Conservation (phyloP, 1,284 basidiomycete species). For the Golubevia sp. region DNA sequence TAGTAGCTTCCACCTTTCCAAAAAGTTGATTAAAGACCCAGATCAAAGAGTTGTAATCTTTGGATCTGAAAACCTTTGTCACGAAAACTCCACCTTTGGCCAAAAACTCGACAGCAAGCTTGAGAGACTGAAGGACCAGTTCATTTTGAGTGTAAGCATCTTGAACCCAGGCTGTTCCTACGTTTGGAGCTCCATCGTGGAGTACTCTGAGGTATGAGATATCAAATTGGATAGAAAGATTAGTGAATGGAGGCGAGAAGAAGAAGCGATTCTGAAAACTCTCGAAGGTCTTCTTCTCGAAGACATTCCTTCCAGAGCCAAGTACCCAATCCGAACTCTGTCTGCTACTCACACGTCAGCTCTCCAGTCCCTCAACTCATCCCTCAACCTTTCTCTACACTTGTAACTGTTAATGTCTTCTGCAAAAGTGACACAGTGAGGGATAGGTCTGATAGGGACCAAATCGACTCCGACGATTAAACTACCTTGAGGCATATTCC, state of each 20-base stretch:
- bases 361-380: slow-evolving; percentile 59
- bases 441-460: slow-evolving; percentile 60
- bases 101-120: slow-evolving; percentile 95
- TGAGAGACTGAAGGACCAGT: slow-evolving; percentile 92
- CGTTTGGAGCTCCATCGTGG: slow-evolving; percentile 99
- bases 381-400: slow-evolving; percentile 55
- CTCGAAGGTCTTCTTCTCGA: too few species aligned
- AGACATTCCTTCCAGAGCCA: too few species aligned
- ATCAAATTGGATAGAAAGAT: too few species aligned
- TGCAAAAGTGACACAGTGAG: slow-evolving; percentile 59
- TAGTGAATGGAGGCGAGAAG: too few species aligned
- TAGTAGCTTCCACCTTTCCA: slow-evolving; percentile 94
- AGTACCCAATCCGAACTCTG: too few species aligned
- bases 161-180: slow-evolving; percentile 99
- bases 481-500: slow-evolving; percentile 57
- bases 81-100: slow-evolving; percentile 92
- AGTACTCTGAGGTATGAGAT: slow-evolving; percentile 69
- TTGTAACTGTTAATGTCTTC: slow-evolving; percentile 61
- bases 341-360: slow-evolving; percentile 36
- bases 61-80: slow-evolving; percentile 98
- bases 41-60: slow-evolving; percentile 96
- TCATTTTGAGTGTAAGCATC: slow-evolving; percentile 98
- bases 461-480: slow-evolving; percentile 60
- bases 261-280: too few species aligned
- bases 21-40: slow-evolving; percentile 99